Conservation (phyloP, 371 early-diverging fungal genomes). For the Cokeromyces recurvatus region DNA sequence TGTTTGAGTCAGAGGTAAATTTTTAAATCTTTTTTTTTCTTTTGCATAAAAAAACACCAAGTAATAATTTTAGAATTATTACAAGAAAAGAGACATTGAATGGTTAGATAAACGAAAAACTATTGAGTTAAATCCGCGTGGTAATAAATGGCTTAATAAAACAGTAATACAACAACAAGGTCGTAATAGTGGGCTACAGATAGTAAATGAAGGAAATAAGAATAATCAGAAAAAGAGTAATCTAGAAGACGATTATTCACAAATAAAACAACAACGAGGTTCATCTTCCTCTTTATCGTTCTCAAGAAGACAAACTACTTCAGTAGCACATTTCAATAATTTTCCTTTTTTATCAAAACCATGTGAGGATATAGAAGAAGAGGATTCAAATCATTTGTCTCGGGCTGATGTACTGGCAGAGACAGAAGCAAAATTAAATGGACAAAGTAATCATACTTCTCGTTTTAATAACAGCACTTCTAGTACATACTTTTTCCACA, state of each 20-base stretch:
- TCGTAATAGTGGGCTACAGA: slow-evolving; percentile 23
- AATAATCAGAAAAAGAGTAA: background rate
- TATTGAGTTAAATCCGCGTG: background rate
- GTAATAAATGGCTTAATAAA: background rate
- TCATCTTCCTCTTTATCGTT: background rate
- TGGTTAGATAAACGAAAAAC: slow-evolving; percentile 15
- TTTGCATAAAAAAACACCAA: background rate
- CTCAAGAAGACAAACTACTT: slow-evolving; percentile 26
- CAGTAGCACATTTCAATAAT: slow-evolving; percentile 32
- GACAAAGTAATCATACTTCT: slow-evolving; percentile 5
- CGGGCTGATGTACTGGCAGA: slow-evolving; percentile 42
- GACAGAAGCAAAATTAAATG: slow-evolving; percentile 43
- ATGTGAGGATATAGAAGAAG: slow-evolving; percentile 7
- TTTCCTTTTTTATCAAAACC: slow-evolving; percentile 17
- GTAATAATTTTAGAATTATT: background rate
- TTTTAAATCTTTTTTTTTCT: background rate
- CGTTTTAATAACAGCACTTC: background rate
- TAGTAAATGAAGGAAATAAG: slow-evolving; percentile 30
- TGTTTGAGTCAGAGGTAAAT: slow-evolving; percentile 38
- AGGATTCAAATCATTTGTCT: slow-evolving; percentile 13
- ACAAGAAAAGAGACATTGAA: slow-evolving; percentile 4
- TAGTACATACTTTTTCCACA: background rate
- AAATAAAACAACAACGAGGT: too few relatives aligned
- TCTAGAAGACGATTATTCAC: too few relatives aligned
- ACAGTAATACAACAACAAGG: background rate